Base-by-base conservation (phyloP, 2,329 filamentous ascomycete species). In the Microdochium trichocladiopsis region DNA sequence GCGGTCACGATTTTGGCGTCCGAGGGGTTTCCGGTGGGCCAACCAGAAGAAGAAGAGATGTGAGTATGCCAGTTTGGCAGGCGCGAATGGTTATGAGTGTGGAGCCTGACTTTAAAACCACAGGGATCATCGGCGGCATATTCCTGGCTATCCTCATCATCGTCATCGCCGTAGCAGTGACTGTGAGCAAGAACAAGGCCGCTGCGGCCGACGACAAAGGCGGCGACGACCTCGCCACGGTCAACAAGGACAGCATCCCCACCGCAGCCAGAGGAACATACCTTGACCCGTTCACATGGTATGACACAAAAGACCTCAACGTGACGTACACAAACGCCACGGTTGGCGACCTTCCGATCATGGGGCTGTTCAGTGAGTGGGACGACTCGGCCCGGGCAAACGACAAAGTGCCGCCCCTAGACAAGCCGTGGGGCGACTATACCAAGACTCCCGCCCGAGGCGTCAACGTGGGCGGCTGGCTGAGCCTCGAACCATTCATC, bases 401-500 rank as follows among this genome's bases (percentile, higher is more conserved):
- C 66, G 76, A 82, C 18, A 83, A 90, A 28, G 90, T 95, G 0
- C 88, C 91, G 1, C 75, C 90, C 1, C 75, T 99, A 6, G 80
- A 90, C 58, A 77, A 92, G 55, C 62, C 76, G 1, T 96, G 93
- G 80, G 83, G 83, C 6, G 74, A 86, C 2, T 99, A 97, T 61
- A 81, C 84, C 2, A 83, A 81, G 22, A 84, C 78, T 51, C 91
- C 92, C 2, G 90, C 95, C 23, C 83, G 93, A 6, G 94, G 94
- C 1, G 90, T 97, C 33, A 97, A 96, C 61, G 67, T 97, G 1
- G 94, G 94, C 50, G 94, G 94, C 12, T 99, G 94, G 94, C 80
- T 99, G 2, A 88, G 87, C 2, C 73, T 99, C 12, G 94, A 99
- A 63, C 94, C 94, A 0, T 96, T 95, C 67, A 97, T 99, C 65